A percentile compares a stretch with the other conserved stretches of the same genome.
Evolutionary conservation across 768 basidiomycete genomes (phyloP).

Genomic region (Boletus insuetus): DNA sequence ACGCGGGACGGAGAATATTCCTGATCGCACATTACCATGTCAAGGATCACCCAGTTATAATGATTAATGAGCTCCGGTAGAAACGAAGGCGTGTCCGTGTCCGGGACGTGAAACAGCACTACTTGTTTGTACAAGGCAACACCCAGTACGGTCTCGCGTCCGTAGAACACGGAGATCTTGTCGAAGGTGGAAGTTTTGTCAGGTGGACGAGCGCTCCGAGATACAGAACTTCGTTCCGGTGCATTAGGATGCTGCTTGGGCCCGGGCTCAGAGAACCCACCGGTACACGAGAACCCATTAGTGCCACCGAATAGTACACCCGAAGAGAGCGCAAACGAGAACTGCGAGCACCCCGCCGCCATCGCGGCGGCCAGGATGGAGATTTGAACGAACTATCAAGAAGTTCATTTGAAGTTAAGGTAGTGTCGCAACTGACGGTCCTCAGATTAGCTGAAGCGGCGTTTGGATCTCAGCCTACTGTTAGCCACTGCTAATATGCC

Average conservation of each 20-base stretch:
- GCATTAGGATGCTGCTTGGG: conserved; percentile 7
- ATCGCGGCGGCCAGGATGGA: conserved; percentile 25
- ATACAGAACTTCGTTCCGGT: conserved; percentile 2
- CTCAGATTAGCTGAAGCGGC: conserved; percentile 16
- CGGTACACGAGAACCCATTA: conserved; percentile 9
- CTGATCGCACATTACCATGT: conserved; percentile 3
- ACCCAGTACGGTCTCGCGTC: conserved; percentile 6
- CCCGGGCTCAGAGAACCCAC: conserved; percentile 1
- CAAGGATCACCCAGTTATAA: background rate
- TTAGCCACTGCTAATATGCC: background rate
- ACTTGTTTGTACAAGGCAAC: conserved; percentile 1
- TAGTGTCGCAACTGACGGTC: background rate
- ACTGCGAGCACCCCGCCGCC: conserved; percentile 19
- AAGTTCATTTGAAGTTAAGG: conserved; percentile 5
- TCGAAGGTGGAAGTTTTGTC: conserved; percentile 2
- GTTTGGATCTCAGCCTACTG: conserved; percentile 14
- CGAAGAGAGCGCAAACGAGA: conserved; percentile 22
- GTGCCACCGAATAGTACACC: conserved; percentile 19
- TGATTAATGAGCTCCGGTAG: conserved; percentile 2
- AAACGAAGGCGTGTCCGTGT: background rate
- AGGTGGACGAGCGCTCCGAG: conserved; percentile 6
- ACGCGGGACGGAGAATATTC: background rate
- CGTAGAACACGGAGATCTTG: conserved; percentile 9
- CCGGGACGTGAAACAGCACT: background rate
- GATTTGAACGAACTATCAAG: conserved; percentile 10